phyloP scores from a whole-genome alignment of 305 asterid species.

The Plantago rigida region DNA sequence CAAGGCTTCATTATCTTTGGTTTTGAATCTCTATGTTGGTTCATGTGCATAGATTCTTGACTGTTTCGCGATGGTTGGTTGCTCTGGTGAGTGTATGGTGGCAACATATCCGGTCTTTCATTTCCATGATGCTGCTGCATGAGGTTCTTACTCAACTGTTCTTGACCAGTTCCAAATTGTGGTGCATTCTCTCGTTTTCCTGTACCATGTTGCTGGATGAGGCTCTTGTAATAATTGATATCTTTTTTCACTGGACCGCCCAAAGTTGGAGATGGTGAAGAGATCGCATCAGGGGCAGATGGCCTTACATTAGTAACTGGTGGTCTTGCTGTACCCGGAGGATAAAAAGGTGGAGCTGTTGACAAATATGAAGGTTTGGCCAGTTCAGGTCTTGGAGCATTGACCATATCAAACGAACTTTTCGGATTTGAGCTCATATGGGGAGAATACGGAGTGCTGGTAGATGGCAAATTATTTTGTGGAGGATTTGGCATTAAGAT shows the following conservation, averaged over 20 bases:
- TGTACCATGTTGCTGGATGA: slow-evolving; percentile 70
- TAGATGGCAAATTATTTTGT: slow-evolving; percentile 24
- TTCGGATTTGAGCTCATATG: slow-evolving; percentile 23
- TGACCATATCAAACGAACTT: slow-evolving; percentile 18
- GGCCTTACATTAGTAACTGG: slow-evolving; percentile 27
- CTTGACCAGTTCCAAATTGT: slow-evolving; percentile 21
- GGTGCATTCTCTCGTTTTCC: slow-evolving; percentile 48
- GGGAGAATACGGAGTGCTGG: slow-evolving; percentile 25
- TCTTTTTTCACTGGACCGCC: slow-evolving; percentile 40
- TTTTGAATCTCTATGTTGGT: slow-evolving; percentile 50
- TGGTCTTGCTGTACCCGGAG: slow-evolving; percentile 33
- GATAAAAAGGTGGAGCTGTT: slow-evolving; percentile 36
- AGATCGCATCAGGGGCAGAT: slow-evolving; percentile 24
- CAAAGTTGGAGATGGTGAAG: slow-evolving; percentile 26
- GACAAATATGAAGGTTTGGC: slow-evolving; percentile 29
- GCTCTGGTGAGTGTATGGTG: slow-evolving; percentile 37
- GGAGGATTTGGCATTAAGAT: slow-evolving; percentile 15
- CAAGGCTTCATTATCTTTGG: slow-evolving; percentile 81
- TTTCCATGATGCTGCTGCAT: slow-evolving; percentile 78
- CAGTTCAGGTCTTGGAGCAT: slow-evolving; percentile 28
- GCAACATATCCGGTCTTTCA: slow-evolving; percentile 47
- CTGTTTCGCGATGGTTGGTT: slow-evolving; percentile 27
- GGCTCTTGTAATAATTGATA: slow-evolving; percentile 59
- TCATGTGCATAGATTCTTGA: slow-evolving; percentile 38
- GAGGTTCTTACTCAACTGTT: slow-evolving; percentile 38